A percentile compares a stretch with the other conserved stretches of the same genome.
phyloP scores from a whole-genome alignment of 495 filamentous ascomycete genomes.

The Eremomyces bilateralis region DNA sequence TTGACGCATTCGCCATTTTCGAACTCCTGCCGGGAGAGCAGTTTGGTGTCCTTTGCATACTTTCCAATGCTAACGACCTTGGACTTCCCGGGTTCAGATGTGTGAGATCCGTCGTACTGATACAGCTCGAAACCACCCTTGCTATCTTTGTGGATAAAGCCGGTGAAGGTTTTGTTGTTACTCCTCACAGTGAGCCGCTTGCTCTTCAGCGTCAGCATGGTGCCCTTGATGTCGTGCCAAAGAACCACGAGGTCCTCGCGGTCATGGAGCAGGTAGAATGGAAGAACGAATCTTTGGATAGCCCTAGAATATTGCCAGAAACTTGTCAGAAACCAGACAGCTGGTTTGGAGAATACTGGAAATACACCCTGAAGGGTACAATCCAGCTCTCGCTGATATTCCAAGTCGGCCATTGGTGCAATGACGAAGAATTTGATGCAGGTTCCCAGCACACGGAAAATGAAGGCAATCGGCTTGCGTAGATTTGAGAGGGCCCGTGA shows the following conservation, averaged over 20 bases:
- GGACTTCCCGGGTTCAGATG: conserved; percentile 14
- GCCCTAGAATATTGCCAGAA: conserved; percentile 25
- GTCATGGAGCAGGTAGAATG: conserved; percentile 23
- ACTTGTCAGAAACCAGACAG: conserved; percentile 23
- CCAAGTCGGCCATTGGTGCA: conserved; percentile 31
- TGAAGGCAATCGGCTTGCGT: conserved; percentile 4
- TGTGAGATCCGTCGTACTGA: conserved; percentile 8
- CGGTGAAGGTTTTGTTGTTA: conserved; percentile 10
- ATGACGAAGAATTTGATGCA: conserved; percentile 31
- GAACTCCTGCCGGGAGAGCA: conserved; percentile 27
- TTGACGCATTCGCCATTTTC: conserved; percentile 24
- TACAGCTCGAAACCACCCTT: conserved; percentile 9
- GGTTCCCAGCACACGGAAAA: conserved; percentile 23
- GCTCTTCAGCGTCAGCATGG: conserved; percentile 10
- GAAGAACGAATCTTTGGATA: conserved; percentile 17
- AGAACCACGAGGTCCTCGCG: conserved; percentile 9
- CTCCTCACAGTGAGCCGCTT: conserved; percentile 9
- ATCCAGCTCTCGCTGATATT: conserved; percentile 35
- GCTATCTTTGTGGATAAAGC: conserved; percentile 9
- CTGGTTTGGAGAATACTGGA: conserved; percentile 20
- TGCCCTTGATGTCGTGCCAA: conserved; percentile 10
- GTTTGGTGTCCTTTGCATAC: conserved; percentile 26
- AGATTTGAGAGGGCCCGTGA: too few species aligned
- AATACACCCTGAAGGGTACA: conserved; percentile 22
- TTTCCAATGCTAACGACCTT: conserved; percentile 25